Percentiles rank a stretch among this genome's conserved stretches.
Evolutionary conservation across 83 land plant genomes (phyloP).

Genomic region (Picea abies): DNA sequence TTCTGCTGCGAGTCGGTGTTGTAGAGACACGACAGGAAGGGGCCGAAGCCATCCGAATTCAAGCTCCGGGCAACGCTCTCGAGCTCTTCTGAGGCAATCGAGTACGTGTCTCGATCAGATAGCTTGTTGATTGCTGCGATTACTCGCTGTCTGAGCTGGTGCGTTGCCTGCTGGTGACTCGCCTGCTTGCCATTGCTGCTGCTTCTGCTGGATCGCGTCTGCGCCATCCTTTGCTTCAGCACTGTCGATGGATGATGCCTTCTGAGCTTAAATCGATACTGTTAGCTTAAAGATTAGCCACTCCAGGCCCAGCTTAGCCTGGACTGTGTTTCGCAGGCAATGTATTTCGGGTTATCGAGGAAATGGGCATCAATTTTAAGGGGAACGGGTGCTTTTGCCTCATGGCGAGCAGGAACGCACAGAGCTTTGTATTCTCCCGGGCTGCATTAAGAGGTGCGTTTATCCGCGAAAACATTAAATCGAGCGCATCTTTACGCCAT

Average conservation of each 20-base stretch:
- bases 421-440: slow-evolving; percentile 2
- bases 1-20: slow-evolving; percentile 50
- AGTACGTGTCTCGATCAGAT: slow-evolving; percentile 66
- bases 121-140: slow-evolving; percentile 52
- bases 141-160: slow-evolving; percentile 56
- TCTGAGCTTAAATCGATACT: neutral
- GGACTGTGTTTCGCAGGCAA: too few relatives aligned
- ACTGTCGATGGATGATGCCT: too few relatives aligned
- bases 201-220: slow-evolving; percentile 9
- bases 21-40: slow-evolving; percentile 60
- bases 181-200: slow-evolving; percentile 13
- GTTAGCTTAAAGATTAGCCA: neutral
- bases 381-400: neutral
- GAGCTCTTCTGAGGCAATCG: slow-evolving; percentile 52
- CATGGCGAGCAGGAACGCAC: too few relatives aligned
- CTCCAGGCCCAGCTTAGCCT: neutral
- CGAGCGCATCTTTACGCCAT: neutral
- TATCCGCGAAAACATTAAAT: slow-evolving; percentile 11
- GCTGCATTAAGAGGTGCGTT: neutral
- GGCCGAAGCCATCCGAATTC: slow-evolving; percentile 41
- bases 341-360: neutral
- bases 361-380: neutral
- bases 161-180: slow-evolving; percentile 28
- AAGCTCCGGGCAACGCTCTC: slow-evolving; percentile 51
- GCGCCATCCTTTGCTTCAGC: neutral